Base-by-base conservation (phyloP, 345 rosid species). In the Corymbia maculata region DNA sequence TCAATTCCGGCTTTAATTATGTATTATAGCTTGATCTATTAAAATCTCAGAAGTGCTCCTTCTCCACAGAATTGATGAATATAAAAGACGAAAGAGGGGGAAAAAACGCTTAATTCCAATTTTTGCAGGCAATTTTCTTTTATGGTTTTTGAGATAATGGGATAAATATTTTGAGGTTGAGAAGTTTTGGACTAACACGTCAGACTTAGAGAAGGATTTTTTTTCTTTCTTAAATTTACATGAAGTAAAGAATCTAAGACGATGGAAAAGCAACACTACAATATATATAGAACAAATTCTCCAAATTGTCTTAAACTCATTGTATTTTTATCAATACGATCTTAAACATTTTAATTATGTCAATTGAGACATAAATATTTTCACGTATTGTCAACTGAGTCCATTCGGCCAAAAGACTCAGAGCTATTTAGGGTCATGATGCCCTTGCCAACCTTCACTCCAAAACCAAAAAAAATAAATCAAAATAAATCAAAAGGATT, bases 351-450 rank as follows among this genome's bases (percentile, higher is more conserved):
- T 21, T 21, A 55, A 55, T 8, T 55, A 0, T 55, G 0, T 7
- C 2, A 21, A 55, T 55, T 55, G 19, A 55, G 8, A 19, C 4
- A 55, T 21, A 1, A 55, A 21, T 0, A 3, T 21, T 21, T 53
- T 21, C 1, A 53, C 1, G 0, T 53, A 19, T 8, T 53, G 24
- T 53, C 59, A 53, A 53, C 17, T 53, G 2, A 3, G 0, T 53
- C 5, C 42, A 36, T 36, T 36, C 42, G 4, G 42, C 42, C 4
- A 36, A 36, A 36, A 36, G 42, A 36, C 42, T 36, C 4, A 36
- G 42, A 36, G 42, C 42, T 36, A 36, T 4, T 36, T 2, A 36
- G 42, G 42, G 42, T 36, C 42, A 36, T 36, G 42, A 36, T 36
- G 42, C 42, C 42, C 42, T 36, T 4, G 4, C 42, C 4, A 4